Evolutionary conservation across 257 asterid species (phyloP), one percentile per base, ranked within the genome.

Genomic region (Solanum pimpinellifolium): DNA sequence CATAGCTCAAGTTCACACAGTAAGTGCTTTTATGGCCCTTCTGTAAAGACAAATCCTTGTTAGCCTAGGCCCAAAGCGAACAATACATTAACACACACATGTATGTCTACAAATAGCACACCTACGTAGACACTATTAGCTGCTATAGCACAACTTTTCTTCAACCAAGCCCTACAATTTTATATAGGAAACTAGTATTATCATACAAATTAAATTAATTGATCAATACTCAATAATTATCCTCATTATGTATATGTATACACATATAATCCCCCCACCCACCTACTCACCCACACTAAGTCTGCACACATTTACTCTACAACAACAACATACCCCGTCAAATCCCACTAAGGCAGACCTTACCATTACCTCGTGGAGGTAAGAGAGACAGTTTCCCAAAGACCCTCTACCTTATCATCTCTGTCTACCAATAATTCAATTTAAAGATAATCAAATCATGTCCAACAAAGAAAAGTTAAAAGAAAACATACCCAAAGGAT

Each of bases 401-500:
- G 15, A 23, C 1, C 29, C 69, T 60, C 29, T 23, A 9, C 68
- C 9, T 23, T 9, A 21, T 75, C 56, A 41, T 41, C 83, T 11
- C 83, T 37, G 9, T 14, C 33, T 41, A 11, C 7, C 56, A 75
- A 21, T 39, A 39, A 23, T 7, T 37, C 44, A 39, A 20, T 21
- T 35, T 35, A 1, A 4, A 9, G 31, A 74, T 74, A 74, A 74
- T 37, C 18, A 35, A 73, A 73, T 12, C 23, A 74, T 74, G 33
- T 39, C 7, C 44, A 83, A 20, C 49, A 20, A 31, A 59, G 4
- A 52, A 80, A 52, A 11, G 6, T 23, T 20, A n/a, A 6, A 78
- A 2, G 3, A 6, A 3, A 12, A 11, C 85, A 70, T 92, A 95
- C 98, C 98, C 86, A 94, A 82, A 77, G 98, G 92, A 56, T 92